Evolutionary conservation across 2,329 filamentous ascomycete genomes (phyloP), one percentile per base, ranked within the genome.

Genomic region (Exophiala sideris): DNA sequence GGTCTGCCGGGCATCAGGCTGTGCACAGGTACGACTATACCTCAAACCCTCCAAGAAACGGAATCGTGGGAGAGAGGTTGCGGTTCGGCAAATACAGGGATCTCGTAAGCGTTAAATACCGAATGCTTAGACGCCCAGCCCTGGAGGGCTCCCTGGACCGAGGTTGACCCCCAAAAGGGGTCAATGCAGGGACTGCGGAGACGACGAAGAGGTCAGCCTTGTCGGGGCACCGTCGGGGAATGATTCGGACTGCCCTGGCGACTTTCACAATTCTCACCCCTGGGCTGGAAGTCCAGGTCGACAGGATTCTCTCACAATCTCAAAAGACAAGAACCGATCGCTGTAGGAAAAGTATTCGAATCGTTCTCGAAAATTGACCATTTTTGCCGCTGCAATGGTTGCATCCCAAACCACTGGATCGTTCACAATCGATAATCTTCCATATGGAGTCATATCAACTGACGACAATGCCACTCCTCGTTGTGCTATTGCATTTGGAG

Each of bases 351-450:
- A 18, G 16, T 18, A 18, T 18, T 18, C 16, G 16, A 18, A 18
- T 18, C 16, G 16, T 18, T 18, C 16, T 18, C 16, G 16, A 18
- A 18, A 18, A 18, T 18, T 18, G 16, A 18, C 16, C 16, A 18
- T 18, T 18, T 18, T 18, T 18, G 16, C 16, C 16, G 16, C 16
- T 18, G 16, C 16, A 18, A 29, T 24, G 20, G 40, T 21, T 21
- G 24, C 20, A 21, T 16, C 40, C 7, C 10, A 12, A 33, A 18
- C 12, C 9, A 50, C 33, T 47, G 42, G 45, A 20, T 50, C 47
- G 6, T 61, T 56, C 48, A 59, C 56, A n/a, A 52, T 54, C 14
- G 42, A 53, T 34, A 57, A 49, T 32, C 32, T 56, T 10, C 51
- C 56, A 21, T 58, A 54, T 46, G 55, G 55, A 8, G 47, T 58